Percentiles rank a stretch among this genome's conserved stretches.
Conservation (phyloP, 352 stramenopile species). For the Globisporangium canariense region DNA sequence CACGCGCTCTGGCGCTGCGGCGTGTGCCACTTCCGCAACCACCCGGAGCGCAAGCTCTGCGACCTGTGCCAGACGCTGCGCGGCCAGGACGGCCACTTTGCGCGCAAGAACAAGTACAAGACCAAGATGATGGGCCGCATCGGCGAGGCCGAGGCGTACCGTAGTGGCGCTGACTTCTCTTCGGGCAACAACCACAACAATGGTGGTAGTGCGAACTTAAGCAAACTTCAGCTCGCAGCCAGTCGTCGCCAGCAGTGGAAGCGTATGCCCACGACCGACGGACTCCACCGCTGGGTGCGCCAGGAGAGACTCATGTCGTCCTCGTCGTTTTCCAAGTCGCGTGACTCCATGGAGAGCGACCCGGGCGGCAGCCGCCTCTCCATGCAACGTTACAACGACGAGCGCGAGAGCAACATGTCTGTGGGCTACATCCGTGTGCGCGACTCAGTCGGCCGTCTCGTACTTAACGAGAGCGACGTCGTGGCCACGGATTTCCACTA, state of each 20-base stretch:
- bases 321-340: constrained; percentile 18
- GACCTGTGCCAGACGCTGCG: constrained; percentile 79
- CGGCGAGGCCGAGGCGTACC: constrained; percentile 42
- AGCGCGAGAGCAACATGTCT: constrained; percentile 61
- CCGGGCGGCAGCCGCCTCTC: constrained; percentile 33
- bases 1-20: constrained; percentile 82
- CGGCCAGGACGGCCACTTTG: constrained; percentile 47
- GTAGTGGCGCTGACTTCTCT: constrained; percentile 9
- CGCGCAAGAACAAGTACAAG: constrained; percentile 28
- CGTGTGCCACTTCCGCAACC: constrained; percentile 89
- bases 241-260: constrained; percentile 74
- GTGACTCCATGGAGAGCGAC: constrained; percentile 59
- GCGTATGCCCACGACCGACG: constrained; percentile 69
- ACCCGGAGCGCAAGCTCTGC: constrained; percentile 76
- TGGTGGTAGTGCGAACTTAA: constrained; percentile 31
- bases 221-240: constrained; percentile 72
- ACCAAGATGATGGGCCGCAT: constrained; percentile 41
- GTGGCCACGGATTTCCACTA: constrained; percentile 81
- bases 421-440: constrained; percentile 77
- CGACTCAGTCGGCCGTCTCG: constrained; percentile 61
- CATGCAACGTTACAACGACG: constrained; percentile 34
- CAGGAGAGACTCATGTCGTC: constrained; percentile 18
- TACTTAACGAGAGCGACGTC: constrained; percentile 80
- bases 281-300: constrained; percentile 69
- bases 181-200: no score